Conservation (phyloP, 257 asterid species). For the Haberlea rhodopensis region DNA sequence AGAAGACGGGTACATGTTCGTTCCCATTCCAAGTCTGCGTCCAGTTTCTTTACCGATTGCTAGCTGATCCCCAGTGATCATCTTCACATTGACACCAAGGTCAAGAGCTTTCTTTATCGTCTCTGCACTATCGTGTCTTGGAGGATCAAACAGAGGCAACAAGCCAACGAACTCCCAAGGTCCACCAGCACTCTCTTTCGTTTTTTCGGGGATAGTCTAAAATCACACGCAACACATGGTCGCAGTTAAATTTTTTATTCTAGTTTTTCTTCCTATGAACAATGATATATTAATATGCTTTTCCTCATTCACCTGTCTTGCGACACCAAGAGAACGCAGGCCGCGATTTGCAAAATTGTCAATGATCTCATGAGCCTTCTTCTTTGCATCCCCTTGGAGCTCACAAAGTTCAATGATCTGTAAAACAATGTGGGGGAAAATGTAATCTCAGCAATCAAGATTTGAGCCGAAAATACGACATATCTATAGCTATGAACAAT, state of each 20-base stretch:
- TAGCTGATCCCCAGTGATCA: constrained; percentile 92
- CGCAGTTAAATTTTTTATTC: neutral
- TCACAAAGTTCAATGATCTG: constrained; percentile 79
- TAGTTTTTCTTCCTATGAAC: neutral
- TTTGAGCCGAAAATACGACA: neutral
- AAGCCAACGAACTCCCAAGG: constrained; percentile 85
- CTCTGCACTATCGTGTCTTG: constrained; percentile 93
- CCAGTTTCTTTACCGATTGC: constrained; percentile 94
- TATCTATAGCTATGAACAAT: neutral
- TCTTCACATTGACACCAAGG: constrained; percentile 88
- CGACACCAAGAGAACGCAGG: constrained; percentile 82
- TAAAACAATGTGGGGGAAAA: neutral
- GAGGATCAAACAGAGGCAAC: constrained; percentile 88
- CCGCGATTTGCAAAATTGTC: constrained; percentile 85
- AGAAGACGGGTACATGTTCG: constrained; percentile 97
- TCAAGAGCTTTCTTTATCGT: constrained; percentile 79
- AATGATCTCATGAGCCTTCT: constrained; percentile 59
- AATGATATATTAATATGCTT: neutral
- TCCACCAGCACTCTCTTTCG: constrained; percentile 58
- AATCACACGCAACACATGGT: neutral
- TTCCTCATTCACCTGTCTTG: constrained; percentile 49
- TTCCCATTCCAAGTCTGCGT: constrained; percentile 90
- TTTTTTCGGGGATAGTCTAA: constrained; percentile 64
- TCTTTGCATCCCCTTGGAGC: constrained; percentile 51
- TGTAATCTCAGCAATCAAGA: neutral